Conservation (phyloP, 2,329 filamentous ascomycete genomes). For the Epichloe festucae region DNA sequence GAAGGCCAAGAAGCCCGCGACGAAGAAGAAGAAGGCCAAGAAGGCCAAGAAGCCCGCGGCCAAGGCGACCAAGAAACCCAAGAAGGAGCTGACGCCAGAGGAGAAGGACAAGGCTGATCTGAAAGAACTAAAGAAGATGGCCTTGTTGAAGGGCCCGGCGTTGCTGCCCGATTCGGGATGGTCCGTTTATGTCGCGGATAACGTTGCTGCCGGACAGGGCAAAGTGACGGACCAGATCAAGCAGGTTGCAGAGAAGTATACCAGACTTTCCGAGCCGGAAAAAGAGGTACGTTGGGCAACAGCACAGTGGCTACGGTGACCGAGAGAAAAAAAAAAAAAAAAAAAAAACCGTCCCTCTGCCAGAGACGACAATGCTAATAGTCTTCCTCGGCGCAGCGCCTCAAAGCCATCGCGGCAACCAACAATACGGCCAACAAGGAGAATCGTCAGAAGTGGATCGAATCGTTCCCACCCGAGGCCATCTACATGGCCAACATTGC, state of each 20-base stretch:
- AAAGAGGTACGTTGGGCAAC: conserved; percentile 25
- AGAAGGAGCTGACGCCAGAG: conserved; percentile 25
- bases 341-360: background rate
- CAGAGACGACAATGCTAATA: background rate
- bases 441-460: conserved; percentile 34
- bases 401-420: conserved; percentile 20
- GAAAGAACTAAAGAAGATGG: conserved; percentile 25
- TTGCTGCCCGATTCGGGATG: conserved; percentile 20
- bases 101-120: conserved; percentile 22
- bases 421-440: conserved; percentile 30
- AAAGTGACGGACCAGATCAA: conserved; percentile 12
- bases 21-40: conserved; percentile 26
- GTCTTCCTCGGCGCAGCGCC: conserved; percentile 10
- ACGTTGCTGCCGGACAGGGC: conserved; percentile 9
- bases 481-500: conserved; percentile 35
- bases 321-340: background rate
- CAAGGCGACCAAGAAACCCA: conserved; percentile 37
- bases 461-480: conserved; percentile 24
- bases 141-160: conserved; percentile 28
- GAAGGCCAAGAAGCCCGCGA: conserved; percentile 26
- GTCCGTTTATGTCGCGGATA: conserved; percentile 25
- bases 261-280: conserved; percentile 26
- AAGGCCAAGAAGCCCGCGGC: conserved; percentile 23
- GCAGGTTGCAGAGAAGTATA: conserved; percentile 22
- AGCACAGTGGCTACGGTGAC: background rate